A percentile compares a stretch with the other conserved stretches of the same genome.
These are phyloP conservation scores for Cryphonectria carpinicola DNA, from an alignment of 2,329 filamentous ascomycete species.

Conservation along the genomic window DNA sequence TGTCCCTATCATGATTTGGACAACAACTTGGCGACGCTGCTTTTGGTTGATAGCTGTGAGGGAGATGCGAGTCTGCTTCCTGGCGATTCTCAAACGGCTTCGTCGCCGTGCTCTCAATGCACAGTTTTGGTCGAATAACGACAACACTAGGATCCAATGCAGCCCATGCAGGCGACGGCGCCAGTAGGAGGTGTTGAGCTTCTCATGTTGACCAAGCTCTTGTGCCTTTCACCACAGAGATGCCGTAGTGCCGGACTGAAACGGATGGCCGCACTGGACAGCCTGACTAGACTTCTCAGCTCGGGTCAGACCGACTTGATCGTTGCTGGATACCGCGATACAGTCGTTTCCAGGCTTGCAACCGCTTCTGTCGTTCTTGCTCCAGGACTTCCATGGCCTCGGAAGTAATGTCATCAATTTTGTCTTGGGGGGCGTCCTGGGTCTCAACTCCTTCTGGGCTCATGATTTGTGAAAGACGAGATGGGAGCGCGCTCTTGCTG, in stretches of 20 bases:
- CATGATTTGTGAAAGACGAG: slow-evolving; percentile 1
- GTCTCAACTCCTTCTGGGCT: background rate
- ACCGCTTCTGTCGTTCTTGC: background rate
- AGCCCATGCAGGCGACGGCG: background rate
- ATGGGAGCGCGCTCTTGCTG: background rate
- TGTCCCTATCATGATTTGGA: background rate
- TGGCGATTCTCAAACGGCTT: background rate
- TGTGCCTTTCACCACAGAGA: background rate
- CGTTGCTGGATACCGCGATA: background rate
- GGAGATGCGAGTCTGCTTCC: background rate
- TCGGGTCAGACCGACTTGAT: background rate
- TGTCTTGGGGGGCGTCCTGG: background rate
- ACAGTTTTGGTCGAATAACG: background rate
- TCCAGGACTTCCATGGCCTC: background rate
- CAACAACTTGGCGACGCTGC: background rate
- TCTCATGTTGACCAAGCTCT: background rate
- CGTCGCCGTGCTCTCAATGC: background rate
- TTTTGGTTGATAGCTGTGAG: background rate
- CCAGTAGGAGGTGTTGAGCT: background rate
- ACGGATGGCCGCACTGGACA: background rate
- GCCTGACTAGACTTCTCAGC: background rate
- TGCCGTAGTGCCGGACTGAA: background rate
- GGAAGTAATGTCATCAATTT: background rate
- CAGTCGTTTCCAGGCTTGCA: background rate
- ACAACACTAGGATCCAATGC: background rate